These are phyloP conservation scores for Hypocreales sp. DNA, from an alignment of 2,329 filamentous ascomycete genomes.

Conservation along the genomic window DNA sequence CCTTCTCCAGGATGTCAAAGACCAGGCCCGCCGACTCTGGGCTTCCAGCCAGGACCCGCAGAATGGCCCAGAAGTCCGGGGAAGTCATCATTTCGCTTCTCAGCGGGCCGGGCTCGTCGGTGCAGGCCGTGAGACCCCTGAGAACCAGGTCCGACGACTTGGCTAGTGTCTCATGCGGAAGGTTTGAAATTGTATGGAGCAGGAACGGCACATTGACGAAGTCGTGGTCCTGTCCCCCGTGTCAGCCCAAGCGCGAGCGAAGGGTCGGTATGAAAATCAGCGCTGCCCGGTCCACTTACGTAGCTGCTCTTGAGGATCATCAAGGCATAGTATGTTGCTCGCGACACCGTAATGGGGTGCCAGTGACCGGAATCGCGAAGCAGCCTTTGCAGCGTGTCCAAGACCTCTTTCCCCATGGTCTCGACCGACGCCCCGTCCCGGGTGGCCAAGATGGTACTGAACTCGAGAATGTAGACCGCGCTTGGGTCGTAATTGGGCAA, in stretches of 20 bases:
- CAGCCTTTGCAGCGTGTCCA: constrained; percentile 65
- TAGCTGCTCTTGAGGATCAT: constrained; percentile 71
- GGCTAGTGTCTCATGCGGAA: constrained; percentile 62
- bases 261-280: not conserved
- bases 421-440: constrained; percentile 59
- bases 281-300: constrained; percentile 33
- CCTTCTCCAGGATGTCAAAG: constrained; percentile 73
- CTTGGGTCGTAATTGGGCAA: constrained; percentile 67
- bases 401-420: constrained; percentile 61
- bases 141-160: constrained; percentile 63
- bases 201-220: constrained; percentile 86
- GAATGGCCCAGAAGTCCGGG: constrained; percentile 90
- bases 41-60: constrained; percentile 58
- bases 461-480: constrained; percentile 78
- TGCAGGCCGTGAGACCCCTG: constrained; percentile 65
- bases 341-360: constrained; percentile 70
- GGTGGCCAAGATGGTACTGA: constrained; percentile 69
- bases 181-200: constrained; percentile 78
- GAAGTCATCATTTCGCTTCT: constrained; percentile 90
- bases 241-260: constrained; percentile 7
- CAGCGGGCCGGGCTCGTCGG: constrained; percentile 60
- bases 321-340: constrained; percentile 76
- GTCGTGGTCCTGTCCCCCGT: constrained; percentile 52
- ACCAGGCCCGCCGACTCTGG: constrained; percentile 60
- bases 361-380: constrained; percentile 65